Conservation (phyloP, 805 yeast species). For the Candida arabinofermentans region DNA sequence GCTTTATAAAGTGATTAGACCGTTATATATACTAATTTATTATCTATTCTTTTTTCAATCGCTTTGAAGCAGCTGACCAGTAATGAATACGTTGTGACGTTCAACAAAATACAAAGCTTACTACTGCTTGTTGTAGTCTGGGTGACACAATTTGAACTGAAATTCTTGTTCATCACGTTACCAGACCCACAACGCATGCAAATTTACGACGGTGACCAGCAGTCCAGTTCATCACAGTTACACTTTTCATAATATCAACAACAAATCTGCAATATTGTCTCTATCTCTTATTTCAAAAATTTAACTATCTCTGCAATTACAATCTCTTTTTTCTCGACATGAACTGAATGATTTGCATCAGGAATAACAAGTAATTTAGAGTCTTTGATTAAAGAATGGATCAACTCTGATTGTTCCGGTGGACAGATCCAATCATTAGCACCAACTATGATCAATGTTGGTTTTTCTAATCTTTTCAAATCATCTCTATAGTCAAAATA, state of each 20-base stretch:
- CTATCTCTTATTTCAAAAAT: conserved; percentile 1
- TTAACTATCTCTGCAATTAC: conserved; percentile 8
- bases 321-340: conserved; percentile 13
- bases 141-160: too few relatives aligned
- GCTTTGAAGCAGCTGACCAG: too few relatives aligned
- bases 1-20: neutral
- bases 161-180: too few relatives aligned
- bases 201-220: too few relatives aligned
- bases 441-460: conserved; percentile 20
- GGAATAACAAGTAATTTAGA: conserved; percentile 13
- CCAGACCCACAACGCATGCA: too few relatives aligned
- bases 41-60: neutral
- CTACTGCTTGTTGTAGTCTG: too few relatives aligned
- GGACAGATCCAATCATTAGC: conserved; percentile 26
- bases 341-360: conserved; percentile 22
- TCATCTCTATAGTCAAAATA: conserved; percentile 19
- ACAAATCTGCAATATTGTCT: too few relatives aligned
- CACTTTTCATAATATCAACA: too few relatives aligned
- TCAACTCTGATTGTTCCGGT: conserved; percentile 13
- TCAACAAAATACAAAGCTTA: too few relatives aligned
- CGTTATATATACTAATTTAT: neutral
- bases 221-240: too few relatives aligned
- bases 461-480: conserved; percentile 11
- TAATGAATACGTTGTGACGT: too few relatives aligned
- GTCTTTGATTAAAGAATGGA: conserved; percentile 11